Percentiles rank a stretch among this genome's conserved stretches.
Evolutionary conservation across 257 asterid species (phyloP).

Genomic region (Solanum ahanhuiri): DNA sequence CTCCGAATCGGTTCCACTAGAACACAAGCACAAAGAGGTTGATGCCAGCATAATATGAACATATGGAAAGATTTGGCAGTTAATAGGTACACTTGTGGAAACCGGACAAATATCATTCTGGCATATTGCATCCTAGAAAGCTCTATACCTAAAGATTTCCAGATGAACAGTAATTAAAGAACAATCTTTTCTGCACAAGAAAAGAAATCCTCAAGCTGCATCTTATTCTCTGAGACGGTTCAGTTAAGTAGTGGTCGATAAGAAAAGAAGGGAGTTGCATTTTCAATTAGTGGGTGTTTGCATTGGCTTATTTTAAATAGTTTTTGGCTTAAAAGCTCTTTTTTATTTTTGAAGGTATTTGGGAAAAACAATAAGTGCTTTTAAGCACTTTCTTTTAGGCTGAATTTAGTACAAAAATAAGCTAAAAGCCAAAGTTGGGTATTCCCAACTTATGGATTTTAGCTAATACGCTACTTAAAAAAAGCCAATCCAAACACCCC

Average conservation of each 20-base stretch:
- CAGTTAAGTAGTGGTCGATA: not conserved
- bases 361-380: not conserved
- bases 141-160: not conserved
- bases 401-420: not conserved
- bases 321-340: not conserved
- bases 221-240: not conserved
- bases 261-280: not conserved
- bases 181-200: not conserved
- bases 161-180: not conserved
- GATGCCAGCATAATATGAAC: not conserved
- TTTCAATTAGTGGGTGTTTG: not conserved
- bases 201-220: not conserved
- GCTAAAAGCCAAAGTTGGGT: not conserved
- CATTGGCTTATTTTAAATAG: not conserved
- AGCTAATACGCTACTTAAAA: not conserved
- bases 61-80: not conserved
- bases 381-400: not conserved
- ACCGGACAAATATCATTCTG: not conserved
- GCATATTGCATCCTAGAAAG: not conserved
- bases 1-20: not conserved
- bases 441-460: not conserved
- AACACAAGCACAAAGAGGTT: not conserved
- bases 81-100: not conserved
- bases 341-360: not conserved
- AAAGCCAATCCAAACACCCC: not conserved